These are phyloP conservation scores for Myriosclerotinia duriaeana DNA, from an alignment of 2,329 filamentous ascomycete genomes.

Conservation along the genomic window DNA sequence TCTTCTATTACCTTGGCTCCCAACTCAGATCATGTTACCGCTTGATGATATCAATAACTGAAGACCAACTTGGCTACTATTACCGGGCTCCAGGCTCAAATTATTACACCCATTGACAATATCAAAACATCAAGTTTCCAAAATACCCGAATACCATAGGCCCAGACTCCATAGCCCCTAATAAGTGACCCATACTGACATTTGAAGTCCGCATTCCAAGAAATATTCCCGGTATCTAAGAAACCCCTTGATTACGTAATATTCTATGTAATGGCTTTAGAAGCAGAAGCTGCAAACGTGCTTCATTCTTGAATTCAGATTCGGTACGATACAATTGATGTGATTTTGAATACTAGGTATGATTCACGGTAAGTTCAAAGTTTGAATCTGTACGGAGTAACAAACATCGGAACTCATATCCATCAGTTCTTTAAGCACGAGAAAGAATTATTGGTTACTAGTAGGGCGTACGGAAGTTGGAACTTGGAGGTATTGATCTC, in stretches of 20 bases:
- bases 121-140: too few species aligned
- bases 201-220: background rate
- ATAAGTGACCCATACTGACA: background rate
- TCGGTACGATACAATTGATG: background rate
- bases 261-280: background rate
- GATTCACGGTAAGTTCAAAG: background rate
- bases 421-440: slow-evolving; percentile 4
- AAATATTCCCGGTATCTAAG: background rate
- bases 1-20: background rate
- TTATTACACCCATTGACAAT: too few species aligned
- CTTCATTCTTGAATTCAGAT: slow-evolving; percentile 15
- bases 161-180: slow-evolving; percentile 1
- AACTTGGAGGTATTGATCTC: too few species aligned
- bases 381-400: background rate
- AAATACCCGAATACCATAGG: too few species aligned
- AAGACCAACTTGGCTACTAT: too few species aligned
- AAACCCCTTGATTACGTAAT: slow-evolving; percentile 12
- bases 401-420: background rate
- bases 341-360: background rate
- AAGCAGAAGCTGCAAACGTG: slow-evolving; percentile 12
- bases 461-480: too few species aligned
- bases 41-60: too few species aligned
- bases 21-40: too few species aligned
- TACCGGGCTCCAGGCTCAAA: too few species aligned
- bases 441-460: background rate